Base-by-base conservation (phyloP, 352 stramenopile genomes). In the Phytophthora sp. region DNA sequence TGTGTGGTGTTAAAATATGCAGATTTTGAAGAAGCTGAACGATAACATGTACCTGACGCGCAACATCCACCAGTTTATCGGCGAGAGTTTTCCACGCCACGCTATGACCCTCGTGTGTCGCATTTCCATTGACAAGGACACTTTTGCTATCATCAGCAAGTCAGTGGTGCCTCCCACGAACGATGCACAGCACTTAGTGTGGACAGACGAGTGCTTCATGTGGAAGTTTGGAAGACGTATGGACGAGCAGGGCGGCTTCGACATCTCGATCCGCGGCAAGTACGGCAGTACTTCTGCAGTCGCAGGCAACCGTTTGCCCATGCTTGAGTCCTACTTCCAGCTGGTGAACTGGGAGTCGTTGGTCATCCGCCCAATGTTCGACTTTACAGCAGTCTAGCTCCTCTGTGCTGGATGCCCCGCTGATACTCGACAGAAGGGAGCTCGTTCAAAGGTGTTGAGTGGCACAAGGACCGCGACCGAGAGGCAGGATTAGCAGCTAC, bases 11-110 rank as follows among this genome's bases (percentile, higher is more conserved):
- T 58, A 7, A 42, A 20, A 21, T 30, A 13, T 27, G 26, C 45
- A 93, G 84, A 89, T 94, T 54, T 62, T 94, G 24, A 92, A 89
- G 49, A 94, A 94, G 66, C 59, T 94, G 52, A 89, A 85, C 54
- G 83, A 94, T 51, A 89, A 88, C 66, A 92, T 92, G 82, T 90
- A 89, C 60, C 59, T 94, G 46, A 94, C 84, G 20, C 81, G 85
- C 55, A 91, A 94, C 50, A 94, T 94, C 63, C 85, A 94, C 67
- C 85, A 94, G 62, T 94, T 94, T 67, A 91, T 92, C 48, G 85
- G 85, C 32, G 85, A 94, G 66, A 92, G 83, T 70, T 94, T 94
- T 54, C 84, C 85, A 35, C 83, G 85, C 44, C 85, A 94, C 58
- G 82, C 85, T 6, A 92, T 94, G 80, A 90, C 79, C 24, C 75